Evolutionary conservation across 2,329 filamentous ascomycete species (phyloP).

Genomic region (Seiridium cupressi): DNA sequence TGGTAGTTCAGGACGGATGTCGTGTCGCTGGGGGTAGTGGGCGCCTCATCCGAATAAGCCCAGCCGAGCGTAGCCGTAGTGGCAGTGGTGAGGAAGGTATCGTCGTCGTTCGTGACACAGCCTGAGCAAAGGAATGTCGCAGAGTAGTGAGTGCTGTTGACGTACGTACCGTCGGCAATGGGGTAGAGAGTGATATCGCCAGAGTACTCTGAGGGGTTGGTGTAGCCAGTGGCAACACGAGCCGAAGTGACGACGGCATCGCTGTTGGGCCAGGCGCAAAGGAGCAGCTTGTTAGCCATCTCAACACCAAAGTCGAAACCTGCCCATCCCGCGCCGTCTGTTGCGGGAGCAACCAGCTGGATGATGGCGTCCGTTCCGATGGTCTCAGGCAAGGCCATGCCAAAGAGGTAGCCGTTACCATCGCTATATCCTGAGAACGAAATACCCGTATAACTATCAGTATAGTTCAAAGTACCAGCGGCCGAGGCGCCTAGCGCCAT

Average conservation of each 20-base stretch:
- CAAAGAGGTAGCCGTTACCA: constrained; percentile 41
- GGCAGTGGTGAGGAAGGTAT: constrained; percentile 24
- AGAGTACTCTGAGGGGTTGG: constrained; percentile 43
- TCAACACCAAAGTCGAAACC: constrained; percentile 43
- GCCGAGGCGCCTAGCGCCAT: constrained; percentile 16
- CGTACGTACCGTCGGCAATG: constrained; percentile 49
- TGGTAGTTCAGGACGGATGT: constrained; percentile 36
- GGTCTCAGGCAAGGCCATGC: constrained; percentile 48
- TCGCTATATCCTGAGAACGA: constrained; percentile 36
- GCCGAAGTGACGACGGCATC: constrained; percentile 33
- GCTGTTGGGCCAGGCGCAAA: constrained; percentile 48
- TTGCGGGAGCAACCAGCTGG: constrained; percentile 44
- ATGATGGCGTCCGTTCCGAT: constrained; percentile 51
- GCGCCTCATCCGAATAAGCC: constrained; percentile 32
- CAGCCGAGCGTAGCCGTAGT: constrained; percentile 34
- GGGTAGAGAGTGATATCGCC: constrained; percentile 37
- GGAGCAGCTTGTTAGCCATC: constrained; percentile 47
- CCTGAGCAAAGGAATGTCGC: constrained; percentile 53
- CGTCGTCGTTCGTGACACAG: constrained; percentile 35
- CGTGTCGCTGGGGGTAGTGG: constrained; percentile 28
- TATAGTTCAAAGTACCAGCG: constrained; percentile 25
- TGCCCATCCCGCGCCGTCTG: constrained; percentile 43
- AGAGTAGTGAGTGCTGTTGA: constrained; percentile 51
- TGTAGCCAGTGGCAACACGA: constrained; percentile 37
- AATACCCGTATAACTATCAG: constrained; percentile 44